phyloP scores from a whole-genome alignment of 164 flowering plant genomes.

The Liriodendron chinense region DNA sequence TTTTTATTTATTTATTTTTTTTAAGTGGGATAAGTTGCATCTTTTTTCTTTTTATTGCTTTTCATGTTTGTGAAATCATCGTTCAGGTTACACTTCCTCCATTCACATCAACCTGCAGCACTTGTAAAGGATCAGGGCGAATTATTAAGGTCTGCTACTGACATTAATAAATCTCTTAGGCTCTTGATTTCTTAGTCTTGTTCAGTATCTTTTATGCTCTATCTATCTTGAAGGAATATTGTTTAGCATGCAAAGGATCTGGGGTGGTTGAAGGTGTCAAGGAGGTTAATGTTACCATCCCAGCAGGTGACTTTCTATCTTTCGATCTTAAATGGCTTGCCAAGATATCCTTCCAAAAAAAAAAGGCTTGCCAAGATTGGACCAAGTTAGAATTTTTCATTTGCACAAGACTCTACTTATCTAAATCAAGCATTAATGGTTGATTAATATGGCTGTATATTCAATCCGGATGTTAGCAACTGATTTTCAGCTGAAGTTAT shows the following conservation, averaged over 20 bases:
- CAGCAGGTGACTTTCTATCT: constrained; percentile 63
- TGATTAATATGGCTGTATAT: neutral
- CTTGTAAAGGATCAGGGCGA: constrained; percentile 75
- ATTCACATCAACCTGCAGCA: constrained; percentile 72
- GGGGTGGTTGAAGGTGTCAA: constrained; percentile 75
- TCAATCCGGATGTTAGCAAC: neutral
- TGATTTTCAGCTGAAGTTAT: neutral
- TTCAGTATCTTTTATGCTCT: constrained; percentile 6
- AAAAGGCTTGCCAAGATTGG: neutral
- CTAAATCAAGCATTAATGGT: neutral
- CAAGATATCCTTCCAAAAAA: too few species aligned
- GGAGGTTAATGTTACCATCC: constrained; percentile 65
- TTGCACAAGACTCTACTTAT: neutral
- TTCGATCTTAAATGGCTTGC: constrained; percentile 2
- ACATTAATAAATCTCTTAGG: neutral
- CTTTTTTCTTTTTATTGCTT: neutral
- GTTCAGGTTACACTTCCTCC: constrained; percentile 85
- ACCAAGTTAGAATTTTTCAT: neutral
- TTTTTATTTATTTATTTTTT: too few species aligned
- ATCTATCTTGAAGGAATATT: constrained; percentile 49
- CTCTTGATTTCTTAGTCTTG: neutral
- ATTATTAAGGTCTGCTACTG: constrained; percentile 51
- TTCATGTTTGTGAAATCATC: constrained; percentile 5
- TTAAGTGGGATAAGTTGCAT: too few species aligned
- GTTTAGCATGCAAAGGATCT: constrained; percentile 58